Conservation (phyloP, 345 rosid species). For the Dimocarpus longan region DNA sequence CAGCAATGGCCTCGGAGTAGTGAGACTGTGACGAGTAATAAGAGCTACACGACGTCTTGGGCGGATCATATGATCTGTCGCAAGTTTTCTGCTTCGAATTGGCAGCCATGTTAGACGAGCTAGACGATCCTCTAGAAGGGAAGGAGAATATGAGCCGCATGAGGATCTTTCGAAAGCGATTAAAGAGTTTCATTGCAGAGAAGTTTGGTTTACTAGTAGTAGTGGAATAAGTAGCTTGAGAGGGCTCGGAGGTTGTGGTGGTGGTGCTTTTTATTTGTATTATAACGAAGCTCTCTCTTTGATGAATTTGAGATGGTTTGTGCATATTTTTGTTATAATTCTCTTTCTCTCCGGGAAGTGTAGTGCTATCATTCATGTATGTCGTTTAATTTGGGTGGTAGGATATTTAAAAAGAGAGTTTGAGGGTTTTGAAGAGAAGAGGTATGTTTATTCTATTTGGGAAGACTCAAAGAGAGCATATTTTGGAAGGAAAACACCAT, state of each 20-base stretch:
- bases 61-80: constrained; percentile 63
- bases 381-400: constrained; percentile 37
- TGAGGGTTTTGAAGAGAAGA: constrained; percentile 22
- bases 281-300: constrained; percentile 40
- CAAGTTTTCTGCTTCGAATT: constrained; percentile 28
- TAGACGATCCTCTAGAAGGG: constrained; percentile 39
- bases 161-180: constrained; percentile 65
- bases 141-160: constrained; percentile 60
- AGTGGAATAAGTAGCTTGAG: not conserved
- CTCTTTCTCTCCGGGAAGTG: constrained; percentile 47
- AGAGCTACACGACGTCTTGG: constrained; percentile 84
- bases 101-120: constrained; percentile 13
- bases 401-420: constrained; percentile 34
- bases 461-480: constrained; percentile 35
- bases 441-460: constrained; percentile 41
- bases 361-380: constrained; percentile 55
- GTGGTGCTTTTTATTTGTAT: constrained; percentile 43
- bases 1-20: constrained; percentile 84
- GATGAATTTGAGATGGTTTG: constrained; percentile 28
- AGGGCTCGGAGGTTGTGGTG: constrained; percentile 4
- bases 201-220: constrained; percentile 31
- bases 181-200: constrained; percentile 72
- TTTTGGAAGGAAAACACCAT: constrained; percentile 38
- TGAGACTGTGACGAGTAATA: constrained; percentile 85
- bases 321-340: constrained; percentile 23